Evolutionary conservation across 371 early-diverging fungal species (phyloP).

Genomic region (Mucor saturninus): DNA sequence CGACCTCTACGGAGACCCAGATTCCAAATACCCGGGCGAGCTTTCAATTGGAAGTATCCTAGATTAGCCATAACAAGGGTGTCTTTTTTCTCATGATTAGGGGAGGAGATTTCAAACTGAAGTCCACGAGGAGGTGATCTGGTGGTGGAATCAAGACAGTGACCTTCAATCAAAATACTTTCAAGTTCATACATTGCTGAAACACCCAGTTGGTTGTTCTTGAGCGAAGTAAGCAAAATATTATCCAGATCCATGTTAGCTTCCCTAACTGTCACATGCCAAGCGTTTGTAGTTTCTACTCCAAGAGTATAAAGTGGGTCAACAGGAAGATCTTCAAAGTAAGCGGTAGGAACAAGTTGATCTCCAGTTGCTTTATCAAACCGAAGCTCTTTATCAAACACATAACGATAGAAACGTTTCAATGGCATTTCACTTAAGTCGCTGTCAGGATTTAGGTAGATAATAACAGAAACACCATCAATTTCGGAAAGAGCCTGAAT

Average conservation of each 20-base stretch:
- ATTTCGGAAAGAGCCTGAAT: constrained; percentile 65
- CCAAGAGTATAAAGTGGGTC: constrained; percentile 85
- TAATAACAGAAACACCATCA: constrained; percentile 64
- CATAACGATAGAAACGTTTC: constrained; percentile 89
- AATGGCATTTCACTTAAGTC: constrained; percentile 68
- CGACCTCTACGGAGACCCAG: constrained; percentile 82
- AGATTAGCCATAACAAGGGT: constrained; percentile 97
- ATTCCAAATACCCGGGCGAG: constrained; percentile 88
- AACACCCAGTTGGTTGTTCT: constrained; percentile 49
- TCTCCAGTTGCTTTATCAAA: constrained; percentile 61
- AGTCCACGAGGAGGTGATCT: constrained; percentile 85
- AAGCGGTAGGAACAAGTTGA: constrained; percentile 55
- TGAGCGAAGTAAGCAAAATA: constrained; percentile 66
- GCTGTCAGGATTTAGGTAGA: constrained; percentile 64
- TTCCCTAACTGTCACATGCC: constrained; percentile 85
- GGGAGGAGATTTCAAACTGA: constrained; percentile 74
- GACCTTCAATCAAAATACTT: constrained; percentile 88
- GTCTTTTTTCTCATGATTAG: constrained; percentile 66
- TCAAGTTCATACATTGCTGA: constrained; percentile 82
- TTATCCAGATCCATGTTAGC: constrained; percentile 94
- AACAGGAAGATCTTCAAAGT: constrained; percentile 77
- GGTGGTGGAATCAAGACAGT: constrained; percentile 71
- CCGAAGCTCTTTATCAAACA: constrained; percentile 63
- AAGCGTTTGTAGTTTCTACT: constrained; percentile 82
- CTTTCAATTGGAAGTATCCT: constrained; percentile 94